Evolutionary conservation across 1,139 yeast genomes (phyloP), one percentile per base, ranked within the genome.

Genomic region (Meyerozyma athensensis): DNA sequence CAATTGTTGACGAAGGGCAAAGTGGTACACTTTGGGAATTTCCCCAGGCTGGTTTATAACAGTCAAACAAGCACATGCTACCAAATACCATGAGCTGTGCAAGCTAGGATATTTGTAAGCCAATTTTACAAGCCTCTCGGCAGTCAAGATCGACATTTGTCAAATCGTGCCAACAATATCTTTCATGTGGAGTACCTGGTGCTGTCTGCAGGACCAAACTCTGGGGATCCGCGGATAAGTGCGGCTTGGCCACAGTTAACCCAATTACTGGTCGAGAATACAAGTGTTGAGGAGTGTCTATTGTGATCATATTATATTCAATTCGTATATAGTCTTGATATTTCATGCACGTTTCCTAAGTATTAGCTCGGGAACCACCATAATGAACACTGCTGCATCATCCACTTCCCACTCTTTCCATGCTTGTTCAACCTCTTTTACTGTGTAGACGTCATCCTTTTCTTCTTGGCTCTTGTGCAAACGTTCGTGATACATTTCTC

Each of bases 1-100:
- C 30, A 70, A 62, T 40, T 73, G 74, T 43, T 72, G 72, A 41
- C 79, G 67, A 47, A 89, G 54, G 7, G 90, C 89, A 62, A 82
- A 83, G 47, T 85, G 86, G 54, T 81, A 83, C 7, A 89, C 58
- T 39, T 68, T 69, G 3, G 96, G 92, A 30, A 89, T 77, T 46
- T 86, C 96, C 36, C 81, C 77, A 0, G 96, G 95, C 43, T 74
- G 77, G 53, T 89, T 89, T 52, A 92, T 80, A 8, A 82, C 92
- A 2, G 92, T 79, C 41, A 89, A 72, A 17, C 95, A 77, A 0
- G 94, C 86, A 12, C 95, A 86, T 0, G 96, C 92, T 14, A 87
- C 65, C 34, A 71, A 65, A 53, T 80, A 86, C 96, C 97, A 89
- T 20, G 76, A 56, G 45, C 56, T 61, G 48, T 65, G 67, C 32